Conservation (phyloP, 208 protist genomes). For the Tritrichomonas musculus region DNA sequence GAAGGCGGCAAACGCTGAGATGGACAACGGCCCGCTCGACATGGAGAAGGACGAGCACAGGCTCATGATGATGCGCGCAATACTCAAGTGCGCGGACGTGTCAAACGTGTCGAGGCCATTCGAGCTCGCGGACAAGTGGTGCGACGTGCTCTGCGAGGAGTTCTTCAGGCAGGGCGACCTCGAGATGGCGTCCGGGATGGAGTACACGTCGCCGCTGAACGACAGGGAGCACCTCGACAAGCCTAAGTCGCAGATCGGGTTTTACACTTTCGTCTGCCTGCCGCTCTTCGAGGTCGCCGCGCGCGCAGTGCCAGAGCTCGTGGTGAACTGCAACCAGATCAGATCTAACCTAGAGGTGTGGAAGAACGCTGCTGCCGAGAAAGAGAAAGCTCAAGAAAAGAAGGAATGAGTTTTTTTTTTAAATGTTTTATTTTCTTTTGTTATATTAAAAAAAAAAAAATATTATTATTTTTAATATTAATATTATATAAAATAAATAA, state of each 20-base stretch:
- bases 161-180: not conserved
- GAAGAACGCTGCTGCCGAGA: not conserved
- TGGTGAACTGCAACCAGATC: not conserved
- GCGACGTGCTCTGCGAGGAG: not conserved
- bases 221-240: not conserved
- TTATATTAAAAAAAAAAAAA: no score
- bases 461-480: no score
- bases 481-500: no score
- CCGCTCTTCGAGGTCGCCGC: not conserved
- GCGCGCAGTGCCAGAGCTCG: not conserved
- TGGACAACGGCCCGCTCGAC: not conserved
- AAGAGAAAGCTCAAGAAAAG: not conserved
- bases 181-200: not conserved
- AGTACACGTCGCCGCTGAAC: not conserved
- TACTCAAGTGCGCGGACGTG: not conserved
- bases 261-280: not conserved
- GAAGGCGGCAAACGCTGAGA: not conserved
- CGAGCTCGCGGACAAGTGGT: slow-evolving; percentile 14
- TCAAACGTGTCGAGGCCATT: slow-evolving; percentile 22
- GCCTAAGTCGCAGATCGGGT: not conserved
- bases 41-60: not conserved
- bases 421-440: no score
- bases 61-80: not conserved
- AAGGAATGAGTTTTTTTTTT: no score
- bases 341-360: not conserved